Evolutionary conservation across 2,329 filamentous ascomycete species (phyloP).

Genomic region (Pezicula neosporulosa): DNA sequence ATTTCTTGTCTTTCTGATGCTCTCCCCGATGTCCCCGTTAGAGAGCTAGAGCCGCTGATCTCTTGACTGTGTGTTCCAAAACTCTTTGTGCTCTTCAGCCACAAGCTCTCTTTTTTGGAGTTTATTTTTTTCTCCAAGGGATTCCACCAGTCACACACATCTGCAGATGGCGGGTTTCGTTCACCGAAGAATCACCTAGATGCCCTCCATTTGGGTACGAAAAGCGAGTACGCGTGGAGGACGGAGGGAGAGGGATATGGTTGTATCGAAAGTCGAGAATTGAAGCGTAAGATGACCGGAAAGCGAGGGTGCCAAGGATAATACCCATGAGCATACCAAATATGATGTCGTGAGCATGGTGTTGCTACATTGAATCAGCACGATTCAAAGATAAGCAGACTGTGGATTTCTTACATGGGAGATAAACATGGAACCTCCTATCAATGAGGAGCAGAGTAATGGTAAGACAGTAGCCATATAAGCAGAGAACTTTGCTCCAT

Average conservation of each 20-base stretch:
- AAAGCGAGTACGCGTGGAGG: slow-evolving; percentile 4
- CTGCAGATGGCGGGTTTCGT: neutral
- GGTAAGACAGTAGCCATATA: slow-evolving; percentile 61
- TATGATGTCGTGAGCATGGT: slow-evolving; percentile 69
- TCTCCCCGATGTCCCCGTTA: too few species aligned
- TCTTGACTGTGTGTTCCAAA: neutral
- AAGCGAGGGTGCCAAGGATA: slow-evolving; percentile 57
- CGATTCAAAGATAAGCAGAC: neutral
- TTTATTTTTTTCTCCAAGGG: neutral
- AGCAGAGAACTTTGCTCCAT: slow-evolving; percentile 70
- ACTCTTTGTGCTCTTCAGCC: neutral
- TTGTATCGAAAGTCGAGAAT: slow-evolving; percentile 66
- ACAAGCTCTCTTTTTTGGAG: neutral
- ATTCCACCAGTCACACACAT: neutral
- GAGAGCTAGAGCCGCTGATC: too few species aligned
- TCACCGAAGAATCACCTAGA: neutral
- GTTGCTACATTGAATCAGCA: slow-evolving; percentile 41
- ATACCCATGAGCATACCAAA: slow-evolving; percentile 61
- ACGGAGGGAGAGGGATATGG: slow-evolving; percentile 21
- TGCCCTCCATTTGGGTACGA: neutral
- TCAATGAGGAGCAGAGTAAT: slow-evolving; percentile 61
- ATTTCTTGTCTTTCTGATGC: too few species aligned
- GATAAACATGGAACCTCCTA: slow-evolving; percentile 63
- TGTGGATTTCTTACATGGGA: slow-evolving; percentile 15
- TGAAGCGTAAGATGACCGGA: slow-evolving; percentile 62